These are phyloP conservation scores for Salix brachista DNA, from an alignment of 345 rosid species.

Conservation along the genomic window DNA sequence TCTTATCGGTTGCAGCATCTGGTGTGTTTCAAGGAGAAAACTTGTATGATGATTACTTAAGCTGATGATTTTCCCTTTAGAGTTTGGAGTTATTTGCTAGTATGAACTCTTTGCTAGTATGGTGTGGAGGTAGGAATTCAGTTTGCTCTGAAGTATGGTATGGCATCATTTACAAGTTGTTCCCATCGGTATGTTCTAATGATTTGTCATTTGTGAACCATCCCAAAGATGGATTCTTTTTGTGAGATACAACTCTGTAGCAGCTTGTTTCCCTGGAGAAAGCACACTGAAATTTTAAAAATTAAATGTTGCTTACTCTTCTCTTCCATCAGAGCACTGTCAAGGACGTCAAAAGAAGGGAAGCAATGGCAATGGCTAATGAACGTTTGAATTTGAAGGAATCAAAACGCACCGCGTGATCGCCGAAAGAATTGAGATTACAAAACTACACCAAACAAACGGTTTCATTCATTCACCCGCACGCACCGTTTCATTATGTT, in stretches of 20 bases:
- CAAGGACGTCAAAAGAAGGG: too few species aligned
- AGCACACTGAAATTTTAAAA: too few species aligned
- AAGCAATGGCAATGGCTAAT: too few species aligned
- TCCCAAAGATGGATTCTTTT: background rate
- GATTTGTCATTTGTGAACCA: background rate
- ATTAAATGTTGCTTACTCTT: too few species aligned
- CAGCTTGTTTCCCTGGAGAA: background rate
- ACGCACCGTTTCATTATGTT: too few species aligned
- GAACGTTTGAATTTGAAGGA: too few species aligned
- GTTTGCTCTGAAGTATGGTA: background rate
- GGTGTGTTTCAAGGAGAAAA: background rate
- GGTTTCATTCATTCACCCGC: too few species aligned
- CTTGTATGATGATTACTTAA: background rate
- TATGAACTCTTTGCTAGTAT: background rate
- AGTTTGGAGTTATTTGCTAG: background rate
- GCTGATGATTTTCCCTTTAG: background rate
- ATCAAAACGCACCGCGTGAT: too few species aligned
- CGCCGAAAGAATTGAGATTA: too few species aligned
- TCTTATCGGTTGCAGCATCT: background rate
- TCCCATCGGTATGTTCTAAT: background rate
- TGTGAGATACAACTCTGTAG: background rate
- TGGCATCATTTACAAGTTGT: background rate
- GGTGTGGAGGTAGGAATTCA: background rate
- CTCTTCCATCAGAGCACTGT: too few species aligned
- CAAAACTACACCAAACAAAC: too few species aligned